Conservation (phyloP, 768 basidiomycete genomes). For the Pleurotus cornucopiae region DNA sequence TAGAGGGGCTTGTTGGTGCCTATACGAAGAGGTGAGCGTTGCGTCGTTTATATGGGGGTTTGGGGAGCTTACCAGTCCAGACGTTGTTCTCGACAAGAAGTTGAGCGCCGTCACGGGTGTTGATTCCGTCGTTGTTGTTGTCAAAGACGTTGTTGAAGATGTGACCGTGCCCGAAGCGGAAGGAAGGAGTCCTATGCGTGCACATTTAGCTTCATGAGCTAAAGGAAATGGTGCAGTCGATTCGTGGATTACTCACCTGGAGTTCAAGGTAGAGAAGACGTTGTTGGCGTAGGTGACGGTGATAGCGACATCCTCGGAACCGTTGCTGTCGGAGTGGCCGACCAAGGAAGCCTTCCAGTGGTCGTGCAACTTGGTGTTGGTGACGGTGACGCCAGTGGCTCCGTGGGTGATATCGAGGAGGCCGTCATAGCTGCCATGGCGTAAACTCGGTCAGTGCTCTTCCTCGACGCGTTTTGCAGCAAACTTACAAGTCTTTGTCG, state of each 20-base stretch:
- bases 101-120: no score
- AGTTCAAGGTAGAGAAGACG: constrained; percentile 4
- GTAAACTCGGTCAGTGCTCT: no score
- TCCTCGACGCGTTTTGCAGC: no score
- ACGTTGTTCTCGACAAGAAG: constrained; percentile 34
- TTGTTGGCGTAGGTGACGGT: background rate
- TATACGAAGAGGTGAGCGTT: background rate
- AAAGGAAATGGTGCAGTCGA: no score
- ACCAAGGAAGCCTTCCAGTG: constrained; percentile 45
- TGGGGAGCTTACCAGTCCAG: constrained; percentile 27
- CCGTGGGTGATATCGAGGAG: constrained; percentile 43
- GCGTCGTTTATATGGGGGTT: background rate
- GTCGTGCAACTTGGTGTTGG: constrained; percentile 36
- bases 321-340: constrained; percentile 40
- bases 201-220: no score
- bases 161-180: constrained; percentile 44
- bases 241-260: constrained; percentile 1
- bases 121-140: constrained; percentile 26
- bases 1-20: constrained; percentile 35
- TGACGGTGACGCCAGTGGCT: constrained; percentile 34
- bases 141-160: constrained; percentile 44
- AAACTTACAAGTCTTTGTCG: no score
- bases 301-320: constrained; percentile 24
- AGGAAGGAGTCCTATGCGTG: constrained; percentile 33
- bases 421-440: constrained; percentile 37